phyloP scores from a whole-genome alignment of 179 eudicot species.

The Patellifolia procumbens region DNA sequence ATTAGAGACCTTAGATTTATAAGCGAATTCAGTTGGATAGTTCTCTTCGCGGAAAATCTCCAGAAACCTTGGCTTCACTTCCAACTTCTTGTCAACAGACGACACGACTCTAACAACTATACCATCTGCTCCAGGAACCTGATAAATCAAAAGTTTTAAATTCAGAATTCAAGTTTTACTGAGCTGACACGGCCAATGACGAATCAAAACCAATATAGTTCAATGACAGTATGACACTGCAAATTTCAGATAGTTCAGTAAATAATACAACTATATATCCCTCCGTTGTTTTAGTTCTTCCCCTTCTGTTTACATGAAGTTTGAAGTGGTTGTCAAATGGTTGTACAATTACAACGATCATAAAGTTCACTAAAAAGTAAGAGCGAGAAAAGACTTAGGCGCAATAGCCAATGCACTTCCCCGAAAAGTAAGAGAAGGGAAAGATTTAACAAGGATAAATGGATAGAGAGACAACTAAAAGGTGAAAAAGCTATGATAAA shows the following conservation, averaged over 20 bases:
- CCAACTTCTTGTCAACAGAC: constrained; percentile 98
- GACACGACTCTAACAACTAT: constrained; percentile 98
- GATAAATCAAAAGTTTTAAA: constrained; percentile 24
- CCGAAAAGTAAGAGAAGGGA: no score
- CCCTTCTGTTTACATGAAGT: no score
- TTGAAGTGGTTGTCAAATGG: background rate
- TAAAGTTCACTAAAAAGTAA: no score
- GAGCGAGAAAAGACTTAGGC: no score
- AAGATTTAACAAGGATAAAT: no score
- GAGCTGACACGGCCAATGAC: constrained; percentile 6
- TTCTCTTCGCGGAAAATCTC: constrained; percentile 95
- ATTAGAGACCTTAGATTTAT: constrained; percentile 80
- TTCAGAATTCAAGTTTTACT: constrained; percentile 4
- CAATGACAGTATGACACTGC: background rate
- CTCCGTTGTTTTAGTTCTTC: background rate
- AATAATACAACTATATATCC: background rate
- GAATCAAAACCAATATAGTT: no score
- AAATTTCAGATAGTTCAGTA: background rate
- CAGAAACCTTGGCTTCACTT: constrained; percentile 88
- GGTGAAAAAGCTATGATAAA: no score
- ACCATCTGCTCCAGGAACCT: constrained; percentile 99
- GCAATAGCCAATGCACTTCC: no score
- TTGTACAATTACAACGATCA: no score
- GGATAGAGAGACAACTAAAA: no score
- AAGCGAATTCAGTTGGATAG: constrained; percentile 79